Conservation (phyloP, 78 protist species). For the Speleostelium caveatum region DNA sequence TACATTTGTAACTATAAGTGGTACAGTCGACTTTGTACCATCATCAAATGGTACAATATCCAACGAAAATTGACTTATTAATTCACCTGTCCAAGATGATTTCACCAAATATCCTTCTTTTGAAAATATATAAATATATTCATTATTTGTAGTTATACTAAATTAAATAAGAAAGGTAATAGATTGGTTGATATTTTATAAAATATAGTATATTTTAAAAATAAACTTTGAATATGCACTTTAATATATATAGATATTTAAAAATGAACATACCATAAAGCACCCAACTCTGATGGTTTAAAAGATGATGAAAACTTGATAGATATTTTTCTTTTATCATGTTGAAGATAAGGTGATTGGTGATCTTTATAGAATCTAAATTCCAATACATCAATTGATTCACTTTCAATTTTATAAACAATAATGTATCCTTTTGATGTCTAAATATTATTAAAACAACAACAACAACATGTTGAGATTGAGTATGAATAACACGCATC, state of each 20-base stretch:
- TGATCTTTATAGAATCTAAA: conserved; percentile 42
- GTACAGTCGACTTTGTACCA: conserved; percentile 6
- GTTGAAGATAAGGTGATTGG: conserved; percentile 25
- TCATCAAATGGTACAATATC: conserved; percentile 60
- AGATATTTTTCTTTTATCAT: conserved; percentile 20
- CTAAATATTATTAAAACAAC: background rate
- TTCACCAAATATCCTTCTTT: conserved; percentile 58
- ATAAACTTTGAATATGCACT: background rate
- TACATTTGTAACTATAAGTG: conserved; percentile 37
- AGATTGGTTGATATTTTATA: background rate
- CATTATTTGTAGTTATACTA: conserved; percentile 48
- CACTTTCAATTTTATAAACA: conserved; percentile 59
- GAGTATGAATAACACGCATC: background rate
- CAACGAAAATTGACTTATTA: conserved; percentile 70
- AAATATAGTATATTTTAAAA: background rate
- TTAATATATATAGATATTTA: background rate
- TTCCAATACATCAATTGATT: conserved; percentile 17
- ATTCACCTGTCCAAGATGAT: conserved; percentile 71
- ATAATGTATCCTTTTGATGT: conserved; percentile 59
- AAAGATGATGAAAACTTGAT: conserved; percentile 71
- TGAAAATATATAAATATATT: conserved; percentile 65
- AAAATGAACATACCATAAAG: conserved; percentile 20
- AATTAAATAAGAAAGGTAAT: too few relatives aligned
- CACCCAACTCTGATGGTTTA: conserved; percentile 33
- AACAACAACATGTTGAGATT: background rate